A percentile compares a stretch with the other conserved stretches of the same genome.
phyloP scores from a whole-genome alignment of 345 rosid genomes.

The Turritis glabra region DNA sequence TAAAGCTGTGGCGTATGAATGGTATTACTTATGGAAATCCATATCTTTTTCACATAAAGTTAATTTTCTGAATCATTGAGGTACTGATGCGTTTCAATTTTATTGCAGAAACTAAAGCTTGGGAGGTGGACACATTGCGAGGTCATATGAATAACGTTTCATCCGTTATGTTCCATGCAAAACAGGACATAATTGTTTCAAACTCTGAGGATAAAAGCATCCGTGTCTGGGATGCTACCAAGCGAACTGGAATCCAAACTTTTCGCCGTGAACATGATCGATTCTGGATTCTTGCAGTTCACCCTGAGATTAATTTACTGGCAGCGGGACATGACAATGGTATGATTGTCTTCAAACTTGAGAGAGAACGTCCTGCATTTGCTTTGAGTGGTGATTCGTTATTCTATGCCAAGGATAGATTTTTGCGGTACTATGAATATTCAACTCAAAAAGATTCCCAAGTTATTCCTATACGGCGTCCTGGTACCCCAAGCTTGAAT shows the following conservation, averaged over 20 bases:
- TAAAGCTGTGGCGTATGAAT: conserved; percentile 97
- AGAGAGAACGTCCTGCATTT: conserved; percentile 96
- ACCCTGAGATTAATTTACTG: conserved; percentile 93
- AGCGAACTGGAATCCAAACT: conserved; percentile 86
- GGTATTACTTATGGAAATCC: conserved; percentile 48
- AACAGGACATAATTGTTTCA: conserved; percentile 94
- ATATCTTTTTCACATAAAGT: background rate
- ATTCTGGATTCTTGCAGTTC: conserved; percentile 92
- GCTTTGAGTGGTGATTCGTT: conserved; percentile 82
- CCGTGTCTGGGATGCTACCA: conserved; percentile 97
- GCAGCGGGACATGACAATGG: conserved; percentile 99
- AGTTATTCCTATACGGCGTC: conserved; percentile 80
- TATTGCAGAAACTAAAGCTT: conserved; percentile 92
- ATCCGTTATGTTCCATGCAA: conserved; percentile 93
- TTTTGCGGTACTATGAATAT: conserved; percentile 75
- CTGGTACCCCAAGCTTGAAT: conserved; percentile 76
- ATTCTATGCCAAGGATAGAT: conserved; percentile 88
- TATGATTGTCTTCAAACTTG: conserved; percentile 94
- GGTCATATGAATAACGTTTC: conserved; percentile 98
- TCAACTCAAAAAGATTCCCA: conserved; percentile 84
- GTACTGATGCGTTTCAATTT: conserved; percentile 1
- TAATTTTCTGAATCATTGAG: background rate
- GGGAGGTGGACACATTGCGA: conserved; percentile 98
- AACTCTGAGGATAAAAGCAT: conserved; percentile 97
- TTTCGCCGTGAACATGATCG: conserved; percentile 96